Evolutionary conservation across 2,329 filamentous ascomycete species (phyloP), one percentile per base, ranked within the genome.

Genomic region (Diplocarpon rosae): DNA sequence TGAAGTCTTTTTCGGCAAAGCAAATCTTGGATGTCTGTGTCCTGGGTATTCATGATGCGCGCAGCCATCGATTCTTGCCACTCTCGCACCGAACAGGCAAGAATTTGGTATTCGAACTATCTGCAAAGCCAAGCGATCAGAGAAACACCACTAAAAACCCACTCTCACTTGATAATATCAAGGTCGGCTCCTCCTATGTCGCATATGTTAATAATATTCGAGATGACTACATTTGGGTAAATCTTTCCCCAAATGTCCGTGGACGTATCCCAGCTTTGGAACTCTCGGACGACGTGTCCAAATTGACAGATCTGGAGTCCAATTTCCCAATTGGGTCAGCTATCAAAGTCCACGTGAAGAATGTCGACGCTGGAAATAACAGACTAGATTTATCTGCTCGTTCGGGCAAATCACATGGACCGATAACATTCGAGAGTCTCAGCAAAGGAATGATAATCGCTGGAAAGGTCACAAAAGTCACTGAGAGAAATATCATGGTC

Each of bases 261-360:
- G 92, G 92, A 45, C 79, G 88, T 40, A 77, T 98, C 45, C 78
- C 79, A 43, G 75, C 83, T 50, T 78, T 92, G 62, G 89, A 96
- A 59, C 77, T 92, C 8, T 88, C 87, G 0, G 85, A 95, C 56
- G 88, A 96, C 62, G 68, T 94, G 37, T 84, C 87, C 7, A 72
- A 85, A 43, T 69, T 95, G 30, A 76, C 81, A 28, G 77, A 95
- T 56, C 67, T 95, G 2, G 73, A 79, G 38, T 73, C 76, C 51
- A 85, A 86, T 63, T 96, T 94, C 63, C 90, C 92, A 0, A 64
- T 95, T 32, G 92, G 92, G n/a, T 92, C 84, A 37, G 92, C 88
- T 5, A 65, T 98, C 36, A 83, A 78, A 61, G 85, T 89, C 10
- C 80, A 80, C 20, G 87, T 95, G 15, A 79, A 84, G 43, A 71